Percentiles rank a stretch among this genome's conserved stretches.
These are phyloP conservation scores for Acer negundo DNA, from an alignment of 345 rosid genomes.

Conservation along the genomic window DNA sequence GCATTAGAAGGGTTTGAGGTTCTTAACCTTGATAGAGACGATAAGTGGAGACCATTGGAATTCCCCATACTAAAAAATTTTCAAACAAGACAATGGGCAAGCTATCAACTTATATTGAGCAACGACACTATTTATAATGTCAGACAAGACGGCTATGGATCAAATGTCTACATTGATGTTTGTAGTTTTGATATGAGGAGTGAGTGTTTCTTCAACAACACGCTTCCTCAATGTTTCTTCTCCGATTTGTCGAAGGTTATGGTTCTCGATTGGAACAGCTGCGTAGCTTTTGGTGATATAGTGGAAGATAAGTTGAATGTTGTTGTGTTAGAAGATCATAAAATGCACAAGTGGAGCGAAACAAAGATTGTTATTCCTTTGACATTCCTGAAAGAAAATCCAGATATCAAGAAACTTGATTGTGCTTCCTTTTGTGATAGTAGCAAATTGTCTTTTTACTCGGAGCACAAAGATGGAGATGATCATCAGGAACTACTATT, in stretches of 20 bases:
- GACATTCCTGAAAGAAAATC: neutral
- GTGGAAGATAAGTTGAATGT: constrained; percentile 3
- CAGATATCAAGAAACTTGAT: neutral
- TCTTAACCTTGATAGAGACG: neutral
- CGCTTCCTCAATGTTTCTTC: neutral
- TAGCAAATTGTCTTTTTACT: neutral
- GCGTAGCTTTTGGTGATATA: neutral
- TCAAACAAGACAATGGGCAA: neutral
- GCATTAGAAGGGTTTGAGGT: neutral
- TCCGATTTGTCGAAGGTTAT: neutral
- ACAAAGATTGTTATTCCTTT: neutral
- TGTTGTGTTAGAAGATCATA: neutral
- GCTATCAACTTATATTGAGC: neutral
- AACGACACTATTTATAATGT: neutral
- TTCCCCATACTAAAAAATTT: neutral
- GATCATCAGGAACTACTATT: no score
- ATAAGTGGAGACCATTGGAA: neutral
- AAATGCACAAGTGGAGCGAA: neutral
- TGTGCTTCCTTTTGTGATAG: neutral
- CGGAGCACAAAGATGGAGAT: neutral
- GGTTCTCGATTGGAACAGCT: neutral
- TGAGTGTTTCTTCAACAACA: neutral
- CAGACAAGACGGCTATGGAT: neutral
- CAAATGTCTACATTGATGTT: neutral
- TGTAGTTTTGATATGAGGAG: neutral